Percentiles rank a stretch among this genome's conserved stretches.
Conservation (phyloP, 331 rosid species). For the Ulmus americana region DNA sequence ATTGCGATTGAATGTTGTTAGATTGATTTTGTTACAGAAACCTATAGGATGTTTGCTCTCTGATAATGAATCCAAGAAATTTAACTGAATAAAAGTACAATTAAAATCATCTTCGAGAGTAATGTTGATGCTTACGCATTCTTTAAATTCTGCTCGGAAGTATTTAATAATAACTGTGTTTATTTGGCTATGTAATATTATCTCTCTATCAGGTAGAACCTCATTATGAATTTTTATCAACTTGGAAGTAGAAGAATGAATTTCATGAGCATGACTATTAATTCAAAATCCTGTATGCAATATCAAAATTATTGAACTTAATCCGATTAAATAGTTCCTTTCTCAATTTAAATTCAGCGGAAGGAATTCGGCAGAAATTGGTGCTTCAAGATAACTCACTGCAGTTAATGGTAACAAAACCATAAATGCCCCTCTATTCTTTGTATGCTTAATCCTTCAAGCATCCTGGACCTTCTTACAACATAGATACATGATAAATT, state of each 20-base stretch:
- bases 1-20: no score
- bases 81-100: not conserved
- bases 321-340: slow-evolving; percentile 10
- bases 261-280: not conserved
- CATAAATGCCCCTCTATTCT: slow-evolving; percentile 7
- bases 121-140: not conserved
- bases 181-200: not conserved
- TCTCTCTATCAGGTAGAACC: not conserved
- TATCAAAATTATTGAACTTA: not conserved
- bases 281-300: not conserved
- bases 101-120: not conserved
- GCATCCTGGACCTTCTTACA: slow-evolving; percentile 24
- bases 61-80: not conserved
- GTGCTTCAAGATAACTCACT: slow-evolving; percentile 52
- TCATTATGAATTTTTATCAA: not conserved
- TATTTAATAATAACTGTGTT: not conserved
- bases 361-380: slow-evolving; percentile 62
- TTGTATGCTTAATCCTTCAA: slow-evolving; percentile 21
- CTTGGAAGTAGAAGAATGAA: not conserved
- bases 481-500: slow-evolving; percentile 26
- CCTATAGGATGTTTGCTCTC: not conserved
- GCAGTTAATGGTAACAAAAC: slow-evolving; percentile 56
- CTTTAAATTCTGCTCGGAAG: not conserved
- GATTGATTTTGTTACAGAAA: no score
- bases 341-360: slow-evolving; percentile 47